These are phyloP conservation scores for Yamadazyma akitaensis DNA, from an alignment of 805 yeast species.

Conservation along the genomic window DNA sequence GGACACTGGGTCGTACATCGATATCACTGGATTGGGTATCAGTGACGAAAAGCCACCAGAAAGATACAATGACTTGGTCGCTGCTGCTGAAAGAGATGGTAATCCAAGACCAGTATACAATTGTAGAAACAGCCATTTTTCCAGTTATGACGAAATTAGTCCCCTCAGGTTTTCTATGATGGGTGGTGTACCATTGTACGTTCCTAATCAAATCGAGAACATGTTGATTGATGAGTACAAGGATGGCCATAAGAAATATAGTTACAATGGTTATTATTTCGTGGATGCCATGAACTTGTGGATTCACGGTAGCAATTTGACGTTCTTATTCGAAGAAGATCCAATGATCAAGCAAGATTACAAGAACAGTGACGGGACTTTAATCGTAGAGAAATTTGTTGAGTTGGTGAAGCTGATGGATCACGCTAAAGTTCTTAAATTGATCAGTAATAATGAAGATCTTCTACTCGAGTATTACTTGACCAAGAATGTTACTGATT, in stretches of 20 bases:
- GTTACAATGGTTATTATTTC: constrained; percentile 18
- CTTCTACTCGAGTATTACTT: constrained; percentile 17
- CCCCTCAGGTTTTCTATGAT: constrained; percentile 50
- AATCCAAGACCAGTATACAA: constrained; percentile 22
- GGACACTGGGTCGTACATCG: constrained; percentile 52
- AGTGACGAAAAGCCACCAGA: constrained; percentile 15
- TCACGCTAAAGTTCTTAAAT: constrained; percentile 17
- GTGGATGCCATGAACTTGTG: constrained; percentile 19
- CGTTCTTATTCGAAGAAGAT: constrained; percentile 12
- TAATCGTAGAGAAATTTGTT: constrained; percentile 16
- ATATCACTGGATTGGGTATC: constrained; percentile 14
- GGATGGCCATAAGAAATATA: constrained; percentile 14
- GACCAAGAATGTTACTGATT: constrained; percentile 19
- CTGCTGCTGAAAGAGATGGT: constrained; percentile 6
- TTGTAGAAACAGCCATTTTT: constrained; percentile 60
- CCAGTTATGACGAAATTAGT: constrained; percentile 42
- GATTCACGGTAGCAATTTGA: constrained; percentile 16
- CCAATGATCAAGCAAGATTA: constrained; percentile 12
- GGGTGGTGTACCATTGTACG: constrained; percentile 44
- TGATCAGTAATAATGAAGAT: constrained; percentile 19
- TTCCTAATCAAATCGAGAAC: constrained; percentile 17
- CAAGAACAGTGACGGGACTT: constrained; percentile 8
- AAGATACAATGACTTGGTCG: constrained; percentile 12
- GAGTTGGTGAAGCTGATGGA: constrained; percentile 15
- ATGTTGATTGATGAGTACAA: constrained; percentile 19